These are phyloP conservation scores for Cyberlindnera petersonii DNA, from an alignment of 805 yeast genomes.

Conservation along the genomic window DNA sequence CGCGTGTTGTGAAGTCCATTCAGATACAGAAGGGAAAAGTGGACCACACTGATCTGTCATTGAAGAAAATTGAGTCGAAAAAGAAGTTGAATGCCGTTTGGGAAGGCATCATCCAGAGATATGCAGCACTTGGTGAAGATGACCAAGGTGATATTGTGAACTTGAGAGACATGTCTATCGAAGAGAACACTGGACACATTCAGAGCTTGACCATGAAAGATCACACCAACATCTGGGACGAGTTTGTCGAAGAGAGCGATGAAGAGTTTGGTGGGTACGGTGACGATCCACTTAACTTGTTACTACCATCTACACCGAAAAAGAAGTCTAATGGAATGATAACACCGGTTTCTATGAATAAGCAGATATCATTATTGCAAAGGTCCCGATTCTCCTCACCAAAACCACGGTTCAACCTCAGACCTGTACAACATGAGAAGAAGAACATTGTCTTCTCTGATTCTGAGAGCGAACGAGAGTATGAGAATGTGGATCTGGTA, in stretches of 20 bases:
- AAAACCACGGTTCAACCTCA: neutral
- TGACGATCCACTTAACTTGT: constrained; percentile 16
- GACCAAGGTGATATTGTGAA: constrained; percentile 36
- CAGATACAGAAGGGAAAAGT: constrained; percentile 8
- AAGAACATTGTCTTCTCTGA: neutral
- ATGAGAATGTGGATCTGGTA: neutral
- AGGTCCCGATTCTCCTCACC: neutral
- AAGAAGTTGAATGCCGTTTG: constrained; percentile 28
- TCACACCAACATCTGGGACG: constrained; percentile 22
- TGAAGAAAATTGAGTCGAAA: constrained; percentile 18
- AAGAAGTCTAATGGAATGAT: neutral
- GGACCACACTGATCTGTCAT: constrained; percentile 7
- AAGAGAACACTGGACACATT: constrained; percentile 24
- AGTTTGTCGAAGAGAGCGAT: constrained; percentile 10
- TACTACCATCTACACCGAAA: constrained; percentile 8
- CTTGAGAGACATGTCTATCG: constrained; percentile 19
- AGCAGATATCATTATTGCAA: too few species aligned
- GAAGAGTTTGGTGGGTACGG: constrained; percentile 8
- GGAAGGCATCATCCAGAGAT: constrained; percentile 32
- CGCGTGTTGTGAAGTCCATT: constrained; percentile 5
- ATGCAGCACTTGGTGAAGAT: constrained; percentile 27
- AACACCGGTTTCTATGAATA: constrained; percentile 5
- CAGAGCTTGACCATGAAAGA: constrained; percentile 5
- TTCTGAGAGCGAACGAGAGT: neutral
- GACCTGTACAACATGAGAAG: neutral